Evolutionary conservation across 805 yeast species (phyloP).

Genomic region (Brettanomyces sp.): DNA sequence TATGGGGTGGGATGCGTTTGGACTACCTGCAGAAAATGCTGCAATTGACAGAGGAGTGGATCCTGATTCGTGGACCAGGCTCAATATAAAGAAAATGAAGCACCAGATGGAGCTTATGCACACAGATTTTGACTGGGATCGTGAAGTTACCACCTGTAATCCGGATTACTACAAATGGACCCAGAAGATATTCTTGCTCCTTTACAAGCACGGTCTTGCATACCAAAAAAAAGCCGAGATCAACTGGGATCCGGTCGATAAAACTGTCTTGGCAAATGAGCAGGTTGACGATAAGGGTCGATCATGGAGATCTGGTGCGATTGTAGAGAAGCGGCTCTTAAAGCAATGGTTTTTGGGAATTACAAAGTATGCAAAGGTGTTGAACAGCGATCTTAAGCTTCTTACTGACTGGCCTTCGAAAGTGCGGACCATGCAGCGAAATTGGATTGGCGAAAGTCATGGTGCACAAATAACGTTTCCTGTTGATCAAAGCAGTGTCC

Average conservation of each 20-base stretch:
- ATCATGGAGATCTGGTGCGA: conserved; percentile 96
- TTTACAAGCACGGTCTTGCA: conserved; percentile 72
- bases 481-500: neutral
- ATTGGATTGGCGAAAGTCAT: conserved; percentile 88
- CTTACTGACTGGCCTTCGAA: conserved; percentile 79
- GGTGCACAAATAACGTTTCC: conserved; percentile 66
- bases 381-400: conserved; percentile 52
- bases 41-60: conserved; percentile 77
- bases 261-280: conserved; percentile 91
- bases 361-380: conserved; percentile 65
- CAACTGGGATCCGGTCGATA: conserved; percentile 96
- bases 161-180: conserved; percentile 91
- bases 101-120: conserved; percentile 69
- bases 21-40: conserved; percentile 96
- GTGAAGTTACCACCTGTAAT: conserved; percentile 77
- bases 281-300: conserved; percentile 88
- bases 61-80: conserved; percentile 77
- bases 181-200: conserved; percentile 69
- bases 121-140: conserved; percentile 89
- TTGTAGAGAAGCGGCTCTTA: conserved; percentile 71
- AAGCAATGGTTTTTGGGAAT: conserved; percentile 94
- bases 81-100: conserved; percentile 80
- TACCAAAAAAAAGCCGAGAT: conserved; percentile 81
- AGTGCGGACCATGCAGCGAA: conserved; percentile 81
- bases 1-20: conserved; percentile 99